Conservation (phyloP, 805 yeast species). For the Brettanomyces nanus region DNA sequence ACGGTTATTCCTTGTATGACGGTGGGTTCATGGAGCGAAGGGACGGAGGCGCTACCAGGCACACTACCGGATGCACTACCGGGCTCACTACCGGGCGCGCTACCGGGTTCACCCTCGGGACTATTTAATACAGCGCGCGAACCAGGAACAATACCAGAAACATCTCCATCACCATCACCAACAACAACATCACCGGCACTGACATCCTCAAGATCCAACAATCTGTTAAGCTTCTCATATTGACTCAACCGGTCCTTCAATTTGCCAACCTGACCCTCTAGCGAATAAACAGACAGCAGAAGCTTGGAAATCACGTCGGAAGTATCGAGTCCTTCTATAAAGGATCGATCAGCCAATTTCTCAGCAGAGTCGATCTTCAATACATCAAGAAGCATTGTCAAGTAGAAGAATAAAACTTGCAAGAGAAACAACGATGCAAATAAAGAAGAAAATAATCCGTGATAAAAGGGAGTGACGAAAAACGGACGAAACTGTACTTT, state of each 20-base stretch:
- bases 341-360: constrained; percentile 12
- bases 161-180: background rate
- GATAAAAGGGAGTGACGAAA: no score
- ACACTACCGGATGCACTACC: no score
- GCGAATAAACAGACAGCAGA: constrained; percentile 11
- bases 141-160: no score
- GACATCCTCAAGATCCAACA: constrained; percentile 14
- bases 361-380: constrained; percentile 16
- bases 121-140: no score
- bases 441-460: no score
- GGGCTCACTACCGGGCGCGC: no score
- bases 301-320: constrained; percentile 17
- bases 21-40: constrained; percentile 1
- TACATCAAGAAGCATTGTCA: constrained; percentile 10
- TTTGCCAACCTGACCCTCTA: constrained; percentile 14
- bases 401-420: no score
- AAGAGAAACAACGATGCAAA: no score
- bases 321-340: constrained; percentile 13
- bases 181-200: constrained; percentile 1
- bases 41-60: no score
- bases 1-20: constrained; percentile 14
- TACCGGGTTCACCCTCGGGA: no score
- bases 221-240: constrained; percentile 13
- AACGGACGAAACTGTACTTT: no score
- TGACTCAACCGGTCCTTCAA: constrained; percentile 12